A percentile compares a stretch with the other conserved stretches of the same genome.
phyloP scores from a whole-genome alignment of 305 asterid species.

The Ajuga reptans region DNA sequence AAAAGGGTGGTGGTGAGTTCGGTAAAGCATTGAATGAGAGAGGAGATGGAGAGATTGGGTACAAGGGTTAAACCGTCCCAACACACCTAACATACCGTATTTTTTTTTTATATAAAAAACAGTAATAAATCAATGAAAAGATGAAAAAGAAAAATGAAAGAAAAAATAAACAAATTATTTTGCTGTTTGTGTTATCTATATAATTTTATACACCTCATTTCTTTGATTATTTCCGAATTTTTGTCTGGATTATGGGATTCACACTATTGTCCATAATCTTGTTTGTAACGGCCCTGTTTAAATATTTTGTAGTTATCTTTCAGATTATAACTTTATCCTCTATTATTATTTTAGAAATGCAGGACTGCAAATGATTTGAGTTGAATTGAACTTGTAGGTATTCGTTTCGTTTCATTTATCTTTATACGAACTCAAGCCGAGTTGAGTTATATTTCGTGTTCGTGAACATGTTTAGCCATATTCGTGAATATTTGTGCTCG shows the following conservation, averaged over 20 bases:
- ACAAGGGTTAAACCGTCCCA: constrained; percentile 22
- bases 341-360: background rate
- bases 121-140: too few species aligned
- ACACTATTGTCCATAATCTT: background rate
- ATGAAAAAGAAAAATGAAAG: background rate
- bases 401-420: too few species aligned
- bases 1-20: constrained; percentile 55
- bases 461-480: too few species aligned
- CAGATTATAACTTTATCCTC: background rate
- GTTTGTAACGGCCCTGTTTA: constrained; percentile 7
- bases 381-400: too few species aligned
- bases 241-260: constrained; percentile 8
- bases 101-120: too few species aligned
- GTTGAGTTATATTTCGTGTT: too few species aligned
- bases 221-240: background rate
- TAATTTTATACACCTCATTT: background rate
- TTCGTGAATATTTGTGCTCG: too few species aligned
- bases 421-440: too few species aligned
- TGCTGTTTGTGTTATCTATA: too few species aligned
- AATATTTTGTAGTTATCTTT: background rate
- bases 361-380: too few species aligned
- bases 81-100: constrained; percentile 12
- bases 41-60: constrained; percentile 13
- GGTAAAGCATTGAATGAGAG: constrained; percentile 55
- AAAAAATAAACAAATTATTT: background rate